Percentiles rank a stretch among this genome's conserved stretches.
Evolutionary conservation across 139 green algal genomes (phyloP).

Genomic region (Volvox reticuliferus): DNA sequence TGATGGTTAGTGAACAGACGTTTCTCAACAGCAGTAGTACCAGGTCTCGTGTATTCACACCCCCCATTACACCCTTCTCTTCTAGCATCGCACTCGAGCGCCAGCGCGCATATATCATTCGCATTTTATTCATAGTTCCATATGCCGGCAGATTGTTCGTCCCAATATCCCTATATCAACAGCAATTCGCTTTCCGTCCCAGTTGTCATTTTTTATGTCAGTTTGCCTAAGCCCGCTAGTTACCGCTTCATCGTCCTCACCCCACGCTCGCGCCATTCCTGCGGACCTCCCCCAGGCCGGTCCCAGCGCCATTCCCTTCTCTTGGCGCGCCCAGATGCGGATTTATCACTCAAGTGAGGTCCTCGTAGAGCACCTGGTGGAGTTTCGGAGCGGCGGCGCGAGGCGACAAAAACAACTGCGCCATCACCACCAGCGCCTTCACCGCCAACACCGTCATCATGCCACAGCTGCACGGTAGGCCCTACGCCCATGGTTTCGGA

Average conservation of each 20-base stretch:
- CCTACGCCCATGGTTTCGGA: too few relatives aligned
- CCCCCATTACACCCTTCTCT: too few relatives aligned
- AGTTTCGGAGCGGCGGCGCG: neutral
- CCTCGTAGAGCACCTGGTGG: constrained; percentile 28
- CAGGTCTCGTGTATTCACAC: too few relatives aligned
- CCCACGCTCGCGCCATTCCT: neutral
- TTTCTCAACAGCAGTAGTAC: too few relatives aligned
- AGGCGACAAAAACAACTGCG: neutral
- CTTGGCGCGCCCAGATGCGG: constrained; percentile 4
- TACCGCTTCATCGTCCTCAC: neutral
- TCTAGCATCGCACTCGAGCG: too few relatives aligned
- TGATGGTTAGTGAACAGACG: too few relatives aligned
- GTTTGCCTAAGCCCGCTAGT: too few relatives aligned
- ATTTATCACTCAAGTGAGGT: neutral
- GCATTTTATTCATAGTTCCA: neutral
- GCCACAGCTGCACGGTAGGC: neutral
- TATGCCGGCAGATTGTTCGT: neutral
- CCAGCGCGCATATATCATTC: too few relatives aligned
- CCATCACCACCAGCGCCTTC: neutral
- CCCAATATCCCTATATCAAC: neutral
- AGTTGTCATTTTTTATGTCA: neutral
- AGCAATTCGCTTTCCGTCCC: neutral
- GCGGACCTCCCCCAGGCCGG: neutral
- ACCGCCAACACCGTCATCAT: neutral
- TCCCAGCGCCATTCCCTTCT: neutral